Conservation (phyloP, 805 yeast species). For the Hanseniaspora jakobsenii region DNA sequence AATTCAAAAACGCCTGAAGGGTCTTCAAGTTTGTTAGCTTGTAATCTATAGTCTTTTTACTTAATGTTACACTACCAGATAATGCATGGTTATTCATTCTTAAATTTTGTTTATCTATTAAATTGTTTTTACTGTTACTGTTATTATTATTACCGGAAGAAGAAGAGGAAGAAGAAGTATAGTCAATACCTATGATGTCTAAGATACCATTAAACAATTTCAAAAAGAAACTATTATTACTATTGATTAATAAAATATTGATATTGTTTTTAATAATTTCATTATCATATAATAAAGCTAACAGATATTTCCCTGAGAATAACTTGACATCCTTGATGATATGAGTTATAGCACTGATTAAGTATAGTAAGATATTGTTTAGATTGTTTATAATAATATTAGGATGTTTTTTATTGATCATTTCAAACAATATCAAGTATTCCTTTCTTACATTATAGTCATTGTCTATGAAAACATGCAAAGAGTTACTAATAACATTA, state of each 20-base stretch:
- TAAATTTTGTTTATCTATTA: constrained; percentile 24
- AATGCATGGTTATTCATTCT: constrained; percentile 12
- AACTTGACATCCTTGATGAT: constrained; percentile 62
- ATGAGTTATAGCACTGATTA: constrained; percentile 90
- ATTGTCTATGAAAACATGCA: constrained; percentile 39
- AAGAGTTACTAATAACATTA: constrained; percentile 30
- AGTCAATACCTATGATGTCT: constrained; percentile 44
- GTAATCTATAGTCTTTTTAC: constrained; percentile 9
- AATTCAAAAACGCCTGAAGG: constrained; percentile 5
- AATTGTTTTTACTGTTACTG: constrained; percentile 17
- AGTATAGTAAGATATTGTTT: constrained; percentile 51
- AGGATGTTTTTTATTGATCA: constrained; percentile 39
- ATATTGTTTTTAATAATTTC: constrained; percentile 17
- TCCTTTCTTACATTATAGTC: constrained; percentile 54
- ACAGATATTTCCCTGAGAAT: constrained; percentile 58
- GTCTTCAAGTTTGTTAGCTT: constrained; percentile 15
- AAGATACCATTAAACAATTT: constrained; percentile 57
- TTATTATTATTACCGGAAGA: too few species aligned
- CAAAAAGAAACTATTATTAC: constrained; percentile 51
- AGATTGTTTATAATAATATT: constrained; percentile 51
- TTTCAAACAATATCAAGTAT: constrained; percentile 36
- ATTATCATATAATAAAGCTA: constrained; percentile 4
- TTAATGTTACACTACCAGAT: constrained; percentile 17
- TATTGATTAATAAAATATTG: too few species aligned
- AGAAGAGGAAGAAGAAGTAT: too few species aligned